Conservation (phyloP, 768 basidiomycete species). For the Baorangia bicolor region DNA sequence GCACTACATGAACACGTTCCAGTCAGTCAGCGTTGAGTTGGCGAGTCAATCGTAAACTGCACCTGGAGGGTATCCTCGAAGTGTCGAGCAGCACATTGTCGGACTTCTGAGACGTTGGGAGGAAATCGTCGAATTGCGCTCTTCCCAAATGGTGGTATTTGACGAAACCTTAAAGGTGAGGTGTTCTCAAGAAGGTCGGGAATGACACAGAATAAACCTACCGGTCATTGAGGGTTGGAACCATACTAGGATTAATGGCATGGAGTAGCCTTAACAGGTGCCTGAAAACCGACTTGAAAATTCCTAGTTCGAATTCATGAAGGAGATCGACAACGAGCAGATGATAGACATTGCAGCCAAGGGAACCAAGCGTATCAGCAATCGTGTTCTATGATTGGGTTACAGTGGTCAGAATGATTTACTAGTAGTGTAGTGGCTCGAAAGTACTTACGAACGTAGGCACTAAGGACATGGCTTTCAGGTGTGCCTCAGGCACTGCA, state of each 20-base stretch:
- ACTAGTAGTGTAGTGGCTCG: too few relatives aligned
- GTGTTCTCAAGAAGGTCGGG: not conserved
- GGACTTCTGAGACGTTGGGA: conserved; percentile 36
- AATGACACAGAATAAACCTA: too few relatives aligned
- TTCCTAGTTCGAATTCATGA: too few relatives aligned
- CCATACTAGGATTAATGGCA: not conserved
- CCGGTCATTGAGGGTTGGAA: conserved; percentile 28
- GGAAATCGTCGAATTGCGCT: conserved; percentile 37
- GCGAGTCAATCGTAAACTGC: too few relatives aligned
- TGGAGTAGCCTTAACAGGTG: conserved; percentile 39
- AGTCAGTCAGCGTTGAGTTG: too few relatives aligned
- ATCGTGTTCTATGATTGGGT: conserved; percentile 37
- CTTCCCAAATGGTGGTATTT: conserved; percentile 23
- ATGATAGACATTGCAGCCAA: conserved; percentile 25
- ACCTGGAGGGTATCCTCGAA: conserved; percentile 46
- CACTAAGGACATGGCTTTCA: conserved; percentile 10
- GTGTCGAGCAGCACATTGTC: conserved; percentile 37
- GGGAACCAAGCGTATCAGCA: conserved; percentile 14
- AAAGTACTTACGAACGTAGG: conserved; percentile 16
- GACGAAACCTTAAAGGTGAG: conserved; percentile 15
- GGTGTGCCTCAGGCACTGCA: not conserved
- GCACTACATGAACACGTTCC: too few relatives aligned
- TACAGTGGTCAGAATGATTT: too few relatives aligned
- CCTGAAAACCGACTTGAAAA: conserved; percentile 37
- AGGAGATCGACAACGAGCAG: conserved; percentile 38